Base-by-base conservation (phyloP, 2,329 filamentous ascomycete species). In the Sporothrix phasma region DNA sequence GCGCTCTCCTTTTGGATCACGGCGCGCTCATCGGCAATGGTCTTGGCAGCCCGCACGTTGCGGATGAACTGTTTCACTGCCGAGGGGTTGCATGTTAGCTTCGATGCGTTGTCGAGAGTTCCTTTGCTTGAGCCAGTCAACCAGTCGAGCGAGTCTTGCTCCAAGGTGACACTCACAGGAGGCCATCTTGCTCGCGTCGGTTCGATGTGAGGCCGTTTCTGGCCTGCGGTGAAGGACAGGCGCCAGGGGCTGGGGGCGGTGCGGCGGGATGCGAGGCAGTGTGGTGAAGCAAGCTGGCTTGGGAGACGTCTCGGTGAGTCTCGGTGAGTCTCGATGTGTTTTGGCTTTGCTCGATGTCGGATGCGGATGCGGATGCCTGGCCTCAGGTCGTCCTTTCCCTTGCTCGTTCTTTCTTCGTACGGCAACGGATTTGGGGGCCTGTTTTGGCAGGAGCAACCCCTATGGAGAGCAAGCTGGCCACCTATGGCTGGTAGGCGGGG, bases 1-100 rank as follows among this genome's bases (percentile, higher is more conserved):
- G 94, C 94, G 78, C 94, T 99, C 80, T 99, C 94, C 78, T 99
- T 99, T 73, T 97, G 94, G 68, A 99, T 95, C 64, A 99, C 94
- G 61, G 94, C 93, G 74, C 94, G 87, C 80, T 99, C 94, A 78
- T 99, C 94, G 75, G 95, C 95, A 74, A 99, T 97, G 41, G 94
- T 99, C 81, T 99, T 99, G 66, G 94, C 92, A 67, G 94, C 93
- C 75, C 94, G 91, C 74, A 99, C 94, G 79, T 97, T 97, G 75
- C 94, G 92, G 78, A 99, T 99, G 79, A 99, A 99, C 80, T 97
- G 94, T 81, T 99, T 99, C 76, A 99, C 94, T 97, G 22, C 3
- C 22, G n/a, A 13, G n/a, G 11, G 11, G 2, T 17, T 24, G 62
- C 58, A 56, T 22, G 29, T 37, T 37, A 34, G 59, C n/a, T 34